Base-by-base conservation (phyloP, 495 filamentous ascomycete species). In the Eremomyces bilateralis region DNA sequence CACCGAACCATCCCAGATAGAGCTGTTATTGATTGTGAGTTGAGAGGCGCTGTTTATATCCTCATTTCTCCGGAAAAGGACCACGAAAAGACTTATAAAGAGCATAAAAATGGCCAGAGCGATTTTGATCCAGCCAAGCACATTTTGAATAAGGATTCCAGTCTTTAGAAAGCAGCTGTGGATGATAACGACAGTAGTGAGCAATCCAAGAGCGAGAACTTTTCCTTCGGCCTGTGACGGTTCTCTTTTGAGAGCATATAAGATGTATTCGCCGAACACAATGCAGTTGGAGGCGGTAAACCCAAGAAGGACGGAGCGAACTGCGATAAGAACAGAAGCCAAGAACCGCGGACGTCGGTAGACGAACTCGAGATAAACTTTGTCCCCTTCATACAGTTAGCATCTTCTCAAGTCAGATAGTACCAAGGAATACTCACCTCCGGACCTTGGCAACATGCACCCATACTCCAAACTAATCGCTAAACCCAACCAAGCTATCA, bases 311-410 rank as follows among this genome's bases (percentile, higher is more conserved):
- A 82, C 65, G 2, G 71, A 65, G 31, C 80, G 68, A 4, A 73
- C 62, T 1, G 73, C 71, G 24, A 82, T 53, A 30, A 81, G 47
- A 0, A 66, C 73, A 2, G 74, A 74, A 0, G 73, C 72, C 13
- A 84, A 60, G 42, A 76, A 80, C 12, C 63, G 63, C 2, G 78
- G 77, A 17, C 57, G 58, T 0, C 63, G 68, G 53, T 80, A 84
- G 0, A 71, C 70, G 50, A 71, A 76, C 43, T 84, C 77, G 35
- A 82, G 65, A 42, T 84, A 84, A 20, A 81, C 71, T 52, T 80
- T 81, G 27, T 69, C 62, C 10, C 37, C 37, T 36, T 29, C 6
- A 36, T 15, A 21, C 20, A 19, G 20, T 36, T 15, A 29, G 4
- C 11, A n/a, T 16, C 21, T 27, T 0, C 22, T 15, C 16, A 36